phyloP scores from a whole-genome alignment of 495 filamentous ascomycete genomes.

The Delitschia confertaspora region DNA sequence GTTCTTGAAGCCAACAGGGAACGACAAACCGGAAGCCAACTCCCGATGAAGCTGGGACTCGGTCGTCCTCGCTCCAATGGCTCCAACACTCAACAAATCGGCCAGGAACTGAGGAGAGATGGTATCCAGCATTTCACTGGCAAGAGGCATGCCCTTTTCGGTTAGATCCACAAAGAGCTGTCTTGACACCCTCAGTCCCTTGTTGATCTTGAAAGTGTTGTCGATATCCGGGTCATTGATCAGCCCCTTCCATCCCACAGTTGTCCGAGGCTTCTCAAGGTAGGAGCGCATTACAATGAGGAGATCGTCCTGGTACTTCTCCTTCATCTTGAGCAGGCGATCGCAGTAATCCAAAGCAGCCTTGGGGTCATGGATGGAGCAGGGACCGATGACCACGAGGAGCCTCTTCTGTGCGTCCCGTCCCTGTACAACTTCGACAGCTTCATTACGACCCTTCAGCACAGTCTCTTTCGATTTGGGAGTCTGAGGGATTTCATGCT shows the following conservation, averaged over 20 bases:
- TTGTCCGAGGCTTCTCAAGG: conserved; percentile 97
- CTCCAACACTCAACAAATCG: conserved; percentile 86
- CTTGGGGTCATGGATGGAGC: conserved; percentile 91
- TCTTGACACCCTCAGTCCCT: conserved; percentile 77
- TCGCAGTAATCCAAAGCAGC: conserved; percentile 93
- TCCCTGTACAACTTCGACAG: conserved; percentile 70
- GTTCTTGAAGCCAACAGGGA: conserved; percentile 99
- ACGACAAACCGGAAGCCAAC: conserved; percentile 83
- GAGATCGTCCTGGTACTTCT: conserved; percentile 83
- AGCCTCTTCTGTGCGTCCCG: conserved; percentile 67
- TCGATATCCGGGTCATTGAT: conserved; percentile 99
- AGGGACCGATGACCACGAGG: conserved; percentile 89
- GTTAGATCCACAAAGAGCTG: conserved; percentile 95
- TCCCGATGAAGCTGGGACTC: conserved; percentile 95
- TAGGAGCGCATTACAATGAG: conserved; percentile 97
- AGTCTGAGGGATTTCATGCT: conserved; percentile 86
- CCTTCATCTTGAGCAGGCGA: conserved; percentile 67
- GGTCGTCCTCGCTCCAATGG: conserved; percentile 90
- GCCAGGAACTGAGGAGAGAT: conserved; percentile 97
- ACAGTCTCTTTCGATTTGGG: conserved; percentile 70
- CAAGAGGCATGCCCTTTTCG: conserved; percentile 91
- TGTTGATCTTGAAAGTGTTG: conserved; percentile 98
- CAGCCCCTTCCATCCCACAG: conserved; percentile 97
- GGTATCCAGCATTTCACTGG: conserved; percentile 96
- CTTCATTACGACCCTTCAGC: conserved; percentile 68